Evolutionary conservation across 441 rosid species (phyloP), one percentile per base, ranked within the genome.

Genomic region (Pelargonium fulgidum): DNA sequence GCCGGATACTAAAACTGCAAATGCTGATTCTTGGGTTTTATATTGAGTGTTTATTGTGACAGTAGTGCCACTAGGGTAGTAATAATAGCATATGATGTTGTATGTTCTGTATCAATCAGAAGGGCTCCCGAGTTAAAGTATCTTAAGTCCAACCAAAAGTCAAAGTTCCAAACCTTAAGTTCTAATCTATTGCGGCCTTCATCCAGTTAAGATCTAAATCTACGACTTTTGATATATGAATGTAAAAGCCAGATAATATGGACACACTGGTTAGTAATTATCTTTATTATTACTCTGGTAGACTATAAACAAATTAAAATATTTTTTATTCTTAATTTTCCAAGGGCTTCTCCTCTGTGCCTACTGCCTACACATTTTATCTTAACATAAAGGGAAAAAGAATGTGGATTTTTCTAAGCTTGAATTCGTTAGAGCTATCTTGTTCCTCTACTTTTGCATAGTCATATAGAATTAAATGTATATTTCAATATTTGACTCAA

Each of bases 401-500:
- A 48, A 13, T 48, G 2, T 13, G 10, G 7, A 39, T 7, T 39
- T 39, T 39, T 39, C 10, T 4, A 39, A 39, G 7, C 10, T 39
- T 39, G 42, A 39, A 39, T 6, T 39, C 10, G 26, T 45, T 13
- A 62, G 29, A 45, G 19, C 26, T 56, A 47, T 17, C 62, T 10
- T 45, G 17, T 7, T 24, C 6, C n/a, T 3, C 58, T 63, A 12
- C 39, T 63, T 66, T 69, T 6, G n/a, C 75, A 59, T 62, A 65
- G 7, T 3, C 61, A 47, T 45, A 48, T 59, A 17, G 36, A 65
- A 66, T 54, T 41, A 9, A 0, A 54, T 39, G 42, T 45, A 59
- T 65, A 24, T 59, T 56, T 77, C 29, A 69, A 64, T 65, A 56
- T 67, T 56, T 47, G 9, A 68, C 42, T 62, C 47, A 29, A 58